These are phyloP conservation scores for Aspergillus sclerotiicarbonarius DNA, from an alignment of 495 filamentous ascomycete species.

Conservation along the genomic window DNA sequence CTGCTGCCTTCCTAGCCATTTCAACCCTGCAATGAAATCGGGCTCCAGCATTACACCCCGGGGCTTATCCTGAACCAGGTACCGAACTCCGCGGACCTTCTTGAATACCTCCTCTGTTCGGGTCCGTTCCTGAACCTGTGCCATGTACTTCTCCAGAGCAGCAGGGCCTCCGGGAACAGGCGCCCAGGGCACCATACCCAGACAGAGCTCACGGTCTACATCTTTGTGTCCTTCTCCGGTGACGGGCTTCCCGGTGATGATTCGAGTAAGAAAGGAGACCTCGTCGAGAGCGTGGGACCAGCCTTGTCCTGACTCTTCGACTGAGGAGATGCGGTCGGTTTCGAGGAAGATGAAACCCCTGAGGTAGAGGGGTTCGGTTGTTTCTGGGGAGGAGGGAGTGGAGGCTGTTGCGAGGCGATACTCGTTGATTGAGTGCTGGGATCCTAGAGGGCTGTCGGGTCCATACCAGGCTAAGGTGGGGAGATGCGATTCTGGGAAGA, in stretches of 20 bases:
- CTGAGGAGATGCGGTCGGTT: conserved; percentile 67
- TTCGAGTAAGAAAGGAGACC: conserved; percentile 62
- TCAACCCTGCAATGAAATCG: conserved; percentile 66
- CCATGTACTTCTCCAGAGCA: conserved; percentile 50
- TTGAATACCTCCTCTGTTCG: conserved; percentile 35
- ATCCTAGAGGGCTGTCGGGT: conserved; percentile 53
- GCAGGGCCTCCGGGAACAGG: conserved; percentile 62
- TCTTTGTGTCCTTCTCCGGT: conserved; percentile 57
- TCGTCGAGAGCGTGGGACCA: conserved; percentile 67
- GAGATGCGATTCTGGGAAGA: conserved; percentile 67
- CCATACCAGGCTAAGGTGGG: conserved; percentile 62
- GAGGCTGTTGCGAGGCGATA: conserved; percentile 41
- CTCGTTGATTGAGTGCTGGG: conserved; percentile 61
- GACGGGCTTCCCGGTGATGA: conserved; percentile 56
- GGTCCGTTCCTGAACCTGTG: conserved; percentile 34
- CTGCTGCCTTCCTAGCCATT: conserved; percentile 59
- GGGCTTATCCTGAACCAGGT: conserved; percentile 75
- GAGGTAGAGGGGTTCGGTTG: conserved; percentile 25
- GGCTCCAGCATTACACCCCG: conserved; percentile 57
- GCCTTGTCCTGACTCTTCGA: conserved; percentile 43
- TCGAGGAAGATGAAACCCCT: conserved; percentile 79
- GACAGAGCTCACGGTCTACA: conserved; percentile 51
- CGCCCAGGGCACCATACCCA: conserved; percentile 79
- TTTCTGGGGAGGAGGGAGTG: conserved; percentile 8
- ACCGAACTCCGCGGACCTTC: conserved; percentile 71